Conservation (phyloP, 2,329 filamentous ascomycete genomes). For the Colletotrichum eleusines region DNA sequence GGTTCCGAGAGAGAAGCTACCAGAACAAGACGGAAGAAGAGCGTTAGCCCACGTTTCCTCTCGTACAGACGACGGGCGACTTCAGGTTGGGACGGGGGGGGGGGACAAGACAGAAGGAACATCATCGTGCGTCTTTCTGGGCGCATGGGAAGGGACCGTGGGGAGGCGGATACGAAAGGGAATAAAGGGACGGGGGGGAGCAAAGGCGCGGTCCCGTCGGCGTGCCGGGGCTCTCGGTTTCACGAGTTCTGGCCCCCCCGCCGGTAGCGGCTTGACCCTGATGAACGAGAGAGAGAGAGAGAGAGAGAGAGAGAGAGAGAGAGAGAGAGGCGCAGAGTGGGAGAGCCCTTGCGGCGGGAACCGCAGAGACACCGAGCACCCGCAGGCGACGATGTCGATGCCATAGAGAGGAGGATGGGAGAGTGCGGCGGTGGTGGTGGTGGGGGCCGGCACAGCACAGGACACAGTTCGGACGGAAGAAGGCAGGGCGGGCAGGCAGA, state of each 20-base stretch:
- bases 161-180: neutral
- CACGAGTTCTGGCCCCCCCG: neutral
- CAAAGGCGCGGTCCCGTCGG: conserved; percentile 5
- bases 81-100: conserved; percentile 9
- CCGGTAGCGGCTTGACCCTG: neutral
- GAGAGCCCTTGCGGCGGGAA: conserved; percentile 10
- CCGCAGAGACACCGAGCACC: conserved; percentile 13
- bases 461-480: neutral
- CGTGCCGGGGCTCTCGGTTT: conserved; percentile 18
- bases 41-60: conserved; percentile 24
- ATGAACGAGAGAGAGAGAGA: neutral
- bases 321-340: neutral
- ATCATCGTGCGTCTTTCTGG: conserved; percentile 18
- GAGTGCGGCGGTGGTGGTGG: neutral
- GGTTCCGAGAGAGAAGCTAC: conserved; percentile 40
- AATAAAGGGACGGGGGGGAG: neutral
- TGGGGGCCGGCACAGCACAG: neutral
- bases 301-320: neutral
- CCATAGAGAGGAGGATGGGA: neutral
- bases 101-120: neutral
- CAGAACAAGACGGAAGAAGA: conserved; percentile 14
- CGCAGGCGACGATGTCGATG: neutral
- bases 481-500: neutral
- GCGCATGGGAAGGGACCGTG: neutral
- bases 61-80: conserved; percentile 18